phyloP scores from a whole-genome alignment of 441 rosid species.

The Erysimum cheiri region DNA sequence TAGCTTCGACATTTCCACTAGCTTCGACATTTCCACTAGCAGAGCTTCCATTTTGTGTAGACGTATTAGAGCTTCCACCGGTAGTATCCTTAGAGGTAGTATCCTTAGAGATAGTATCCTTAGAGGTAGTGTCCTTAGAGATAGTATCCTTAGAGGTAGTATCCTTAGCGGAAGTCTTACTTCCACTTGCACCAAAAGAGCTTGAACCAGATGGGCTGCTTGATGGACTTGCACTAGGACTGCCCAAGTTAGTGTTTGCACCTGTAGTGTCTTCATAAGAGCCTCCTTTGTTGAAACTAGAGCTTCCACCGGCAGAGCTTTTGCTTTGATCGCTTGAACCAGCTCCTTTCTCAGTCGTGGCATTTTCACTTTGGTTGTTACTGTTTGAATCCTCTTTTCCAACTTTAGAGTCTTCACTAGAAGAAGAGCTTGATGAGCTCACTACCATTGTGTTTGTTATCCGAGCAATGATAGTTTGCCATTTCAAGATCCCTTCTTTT shows the following conservation, averaged over 20 bases:
- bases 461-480: constrained; percentile 27
- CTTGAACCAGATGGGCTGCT: constrained; percentile 16
- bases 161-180: background rate
- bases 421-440: constrained; percentile 20
- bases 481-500: constrained; percentile 37
- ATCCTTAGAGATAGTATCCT: background rate
- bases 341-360: background rate
- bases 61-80: background rate
- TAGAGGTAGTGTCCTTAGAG: too few species aligned
- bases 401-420: background rate
- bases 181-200: background rate
- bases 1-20: too few species aligned
- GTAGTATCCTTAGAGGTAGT: background rate
- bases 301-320: constrained; percentile 6
- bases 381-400: background rate
- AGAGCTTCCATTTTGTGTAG: background rate
- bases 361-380: background rate
- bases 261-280: constrained; percentile 27
- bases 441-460: constrained; percentile 33
- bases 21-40: background rate
- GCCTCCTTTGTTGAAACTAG: background rate
- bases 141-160: background rate
- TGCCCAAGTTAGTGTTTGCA: constrained; percentile 3
- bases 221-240: constrained; percentile 19
- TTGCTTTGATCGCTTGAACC: background rate